Base-by-base conservation (phyloP, 352 stramenopile species). In the Phytophthora citrophthora region DNA sequence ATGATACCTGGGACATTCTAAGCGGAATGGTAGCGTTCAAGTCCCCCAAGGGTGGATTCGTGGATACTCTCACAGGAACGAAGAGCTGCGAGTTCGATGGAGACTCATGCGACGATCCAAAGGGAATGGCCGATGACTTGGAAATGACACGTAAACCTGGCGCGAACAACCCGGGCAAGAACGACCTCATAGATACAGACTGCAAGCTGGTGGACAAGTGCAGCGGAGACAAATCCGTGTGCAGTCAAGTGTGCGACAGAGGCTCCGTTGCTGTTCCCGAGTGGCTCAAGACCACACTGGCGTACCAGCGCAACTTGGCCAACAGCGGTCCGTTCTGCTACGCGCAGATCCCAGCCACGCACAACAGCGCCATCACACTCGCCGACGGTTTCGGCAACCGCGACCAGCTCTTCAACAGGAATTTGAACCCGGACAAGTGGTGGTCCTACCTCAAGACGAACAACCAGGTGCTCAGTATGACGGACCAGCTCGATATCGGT, bases 361-460 rank as follows among this genome's bases (percentile, higher is more conserved):
- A 91, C 70, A 91, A 91, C 67, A 85, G 68, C 18, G 80, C 76
- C 7, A 91, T 89, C 59, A 88, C 71, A 1, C 66, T 89, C 27
- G 80, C 80, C 2, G 73, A 86, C 51, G 79, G 79, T 24, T 91
- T 81, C 44, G 82, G 79, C n/a, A 86, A 86, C 55, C 76, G 76
- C n/a, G 79, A 88, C 41, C 79, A 86, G 55, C 76, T 86, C 46
- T 81, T 86, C 52, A 86, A 88, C 54, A 43, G 54, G 7, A 81
- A 84, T 26, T 39, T 84, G 43, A 65, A 74, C 51, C 24, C 49
- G 6, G 66, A 72, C 18, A 88, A 86, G 52, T 47, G 61, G 39
- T 84, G 77, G 60, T 82, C 74, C 32, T 89, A 76, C 47, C 70
- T 88, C 36, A 85, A 86, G 70, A 91, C 82, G 5, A 89, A 88